Conservation (phyloP, 441 rosid species). For the Dalechampia spathulata region DNA sequence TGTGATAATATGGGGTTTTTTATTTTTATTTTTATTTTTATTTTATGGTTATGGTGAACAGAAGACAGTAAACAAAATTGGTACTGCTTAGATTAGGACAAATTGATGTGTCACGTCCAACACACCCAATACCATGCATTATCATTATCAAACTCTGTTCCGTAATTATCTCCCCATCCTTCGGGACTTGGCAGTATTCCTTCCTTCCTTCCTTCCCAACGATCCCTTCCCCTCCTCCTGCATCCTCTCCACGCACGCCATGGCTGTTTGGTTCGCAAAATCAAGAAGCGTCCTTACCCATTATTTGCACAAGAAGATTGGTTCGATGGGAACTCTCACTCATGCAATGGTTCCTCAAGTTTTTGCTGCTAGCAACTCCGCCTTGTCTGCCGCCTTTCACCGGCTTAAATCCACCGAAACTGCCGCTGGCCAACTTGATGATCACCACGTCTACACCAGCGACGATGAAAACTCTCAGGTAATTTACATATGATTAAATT, state of each 20-base stretch:
- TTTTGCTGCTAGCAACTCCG: too few relatives aligned
- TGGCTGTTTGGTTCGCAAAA: conserved; percentile 41
- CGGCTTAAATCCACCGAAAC: conserved; percentile 36
- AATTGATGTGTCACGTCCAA: conserved; percentile 1
- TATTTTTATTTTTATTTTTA: too few relatives aligned
- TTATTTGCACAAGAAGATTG: conserved; percentile 16
- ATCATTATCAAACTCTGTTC: not conserved
- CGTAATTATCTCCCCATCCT: not conserved
- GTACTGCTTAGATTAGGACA: not conserved
- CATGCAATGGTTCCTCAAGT: not conserved
- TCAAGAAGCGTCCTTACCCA: conserved; percentile 29
- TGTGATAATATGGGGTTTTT: too few relatives aligned
- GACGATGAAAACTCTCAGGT: conserved; percentile 19
- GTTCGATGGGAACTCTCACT: conserved; percentile 12
- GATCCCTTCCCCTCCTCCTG: not conserved
- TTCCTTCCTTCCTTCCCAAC: not conserved
- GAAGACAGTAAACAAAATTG: too few relatives aligned
- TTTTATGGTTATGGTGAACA: too few relatives aligned
- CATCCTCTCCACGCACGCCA: not conserved
- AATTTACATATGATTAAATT: too few relatives aligned
- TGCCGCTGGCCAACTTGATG: conserved; percentile 28
- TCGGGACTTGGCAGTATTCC: too few relatives aligned
- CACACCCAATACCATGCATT: not conserved
- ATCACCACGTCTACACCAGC: conserved; percentile 16
- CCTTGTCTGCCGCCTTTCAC: not conserved